Evolutionary conservation across 2,329 filamentous ascomycete genomes (phyloP).

Genomic region (Cadophora sp.): DNA sequence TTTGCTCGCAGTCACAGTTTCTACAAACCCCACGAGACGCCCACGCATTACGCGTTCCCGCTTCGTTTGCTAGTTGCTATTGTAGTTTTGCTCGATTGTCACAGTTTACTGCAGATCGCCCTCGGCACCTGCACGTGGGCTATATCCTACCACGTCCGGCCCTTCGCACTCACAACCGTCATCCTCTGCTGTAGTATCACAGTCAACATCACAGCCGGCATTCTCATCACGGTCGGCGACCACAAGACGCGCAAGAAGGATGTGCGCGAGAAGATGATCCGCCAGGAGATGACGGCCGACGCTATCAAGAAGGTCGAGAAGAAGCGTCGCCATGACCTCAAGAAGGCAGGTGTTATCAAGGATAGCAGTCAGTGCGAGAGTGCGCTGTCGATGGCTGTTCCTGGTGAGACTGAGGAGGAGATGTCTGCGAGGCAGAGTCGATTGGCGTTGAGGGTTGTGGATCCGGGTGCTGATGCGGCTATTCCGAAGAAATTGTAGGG

Average conservation of each 20-base stretch:
- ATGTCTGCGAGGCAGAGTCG: slow-evolving; percentile 8
- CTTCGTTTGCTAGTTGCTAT: slow-evolving; percentile 76
- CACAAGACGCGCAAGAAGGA: slow-evolving; percentile 84
- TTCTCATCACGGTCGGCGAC: slow-evolving; percentile 80
- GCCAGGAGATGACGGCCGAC: slow-evolving; percentile 75
- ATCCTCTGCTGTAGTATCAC: slow-evolving; percentile 82
- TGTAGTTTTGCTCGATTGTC: slow-evolving; percentile 79
- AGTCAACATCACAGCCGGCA: slow-evolving; percentile 77
- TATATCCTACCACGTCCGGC: slow-evolving; percentile 73
- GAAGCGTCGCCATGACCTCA: slow-evolving; percentile 41
- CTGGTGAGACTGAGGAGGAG: slow-evolving; percentile 4
- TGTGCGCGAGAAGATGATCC: slow-evolving; percentile 76
- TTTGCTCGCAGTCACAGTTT: slow-evolving; percentile 85
- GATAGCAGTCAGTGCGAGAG: neutral
- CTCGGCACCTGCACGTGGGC: slow-evolving; percentile 81
- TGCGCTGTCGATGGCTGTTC: neutral
- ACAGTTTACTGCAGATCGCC: slow-evolving; percentile 80
- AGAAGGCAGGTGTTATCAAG: slow-evolving; percentile 13
- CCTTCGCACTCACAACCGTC: slow-evolving; percentile 76
- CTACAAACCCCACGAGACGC: slow-evolving; percentile 87
- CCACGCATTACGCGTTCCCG: slow-evolving; percentile 82
- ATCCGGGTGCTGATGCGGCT: slow-evolving; percentile 10
- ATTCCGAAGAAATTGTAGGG: slow-evolving; percentile 1
- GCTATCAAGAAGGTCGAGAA: slow-evolving; percentile 57
- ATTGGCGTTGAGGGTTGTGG: neutral